phyloP scores from a whole-genome alignment of 306 rosid genomes.

The Sicyos edulis region DNA sequence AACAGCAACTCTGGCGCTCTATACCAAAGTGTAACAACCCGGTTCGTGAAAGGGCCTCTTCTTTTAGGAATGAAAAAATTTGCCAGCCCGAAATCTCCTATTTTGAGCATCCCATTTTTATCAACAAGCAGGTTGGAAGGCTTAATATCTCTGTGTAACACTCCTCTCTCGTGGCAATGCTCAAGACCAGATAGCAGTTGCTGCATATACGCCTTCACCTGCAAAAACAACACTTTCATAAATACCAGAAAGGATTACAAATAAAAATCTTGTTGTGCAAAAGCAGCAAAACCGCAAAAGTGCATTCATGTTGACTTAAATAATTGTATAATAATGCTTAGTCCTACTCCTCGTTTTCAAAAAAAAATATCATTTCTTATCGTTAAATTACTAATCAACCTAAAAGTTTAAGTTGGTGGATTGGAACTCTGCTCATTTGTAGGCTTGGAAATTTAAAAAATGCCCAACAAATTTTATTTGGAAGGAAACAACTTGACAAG shows the following conservation, averaged over 20 bases:
- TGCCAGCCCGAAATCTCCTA: conserved; percentile 86
- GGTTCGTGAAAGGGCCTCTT: conserved; percentile 45
- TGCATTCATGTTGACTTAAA: neutral
- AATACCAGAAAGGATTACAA: neutral
- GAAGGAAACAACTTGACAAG: too few species aligned
- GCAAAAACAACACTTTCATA: conserved; percentile 18
- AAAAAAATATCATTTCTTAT: neutral
- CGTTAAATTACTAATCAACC: too few species aligned
- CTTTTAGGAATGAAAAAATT: conserved; percentile 36
- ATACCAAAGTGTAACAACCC: conserved; percentile 89
- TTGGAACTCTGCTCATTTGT: too few species aligned
- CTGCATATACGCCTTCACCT: conserved; percentile 73
- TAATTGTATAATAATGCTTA: neutral
- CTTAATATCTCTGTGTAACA: conserved; percentile 65
- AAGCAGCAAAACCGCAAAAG: neutral
- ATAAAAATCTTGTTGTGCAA: neutral
- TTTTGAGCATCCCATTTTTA: conserved; percentile 50
- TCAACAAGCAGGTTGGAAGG: conserved; percentile 74
- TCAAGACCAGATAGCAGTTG: conserved; percentile 69
- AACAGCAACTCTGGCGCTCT: conserved; percentile 83
- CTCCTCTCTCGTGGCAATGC: conserved; percentile 56
- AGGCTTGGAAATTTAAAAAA: too few species aligned
- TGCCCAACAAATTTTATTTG: too few species aligned
- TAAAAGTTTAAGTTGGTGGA: too few species aligned
- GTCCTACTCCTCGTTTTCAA: neutral